These are phyloP conservation scores for Yamadazyma membranifaciens DNA, from an alignment of 1,139 yeast species.

Conservation along the genomic window DNA sequence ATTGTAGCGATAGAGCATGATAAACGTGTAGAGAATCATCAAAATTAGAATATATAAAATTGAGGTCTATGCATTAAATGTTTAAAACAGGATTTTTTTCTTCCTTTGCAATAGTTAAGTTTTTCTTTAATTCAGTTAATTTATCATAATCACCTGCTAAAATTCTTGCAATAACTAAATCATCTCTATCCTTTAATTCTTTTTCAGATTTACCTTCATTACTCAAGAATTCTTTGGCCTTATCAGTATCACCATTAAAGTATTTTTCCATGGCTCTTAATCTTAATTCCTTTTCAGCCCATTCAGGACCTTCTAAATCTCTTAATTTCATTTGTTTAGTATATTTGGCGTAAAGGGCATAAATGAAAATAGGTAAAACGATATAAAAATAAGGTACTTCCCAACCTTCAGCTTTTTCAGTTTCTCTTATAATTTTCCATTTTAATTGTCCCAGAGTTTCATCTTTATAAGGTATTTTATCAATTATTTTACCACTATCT, in stretches of 20 bases:
- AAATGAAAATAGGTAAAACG: conserved; percentile 60
- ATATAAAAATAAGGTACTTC: conserved; percentile 71
- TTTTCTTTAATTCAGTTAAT: conserved; percentile 67
- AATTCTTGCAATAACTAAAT: conserved; percentile 76
- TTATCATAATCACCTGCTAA: conserved; percentile 84
- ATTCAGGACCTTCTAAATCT: conserved; percentile 54
- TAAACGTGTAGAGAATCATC: too few relatives aligned
- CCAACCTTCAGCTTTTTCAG: conserved; percentile 82
- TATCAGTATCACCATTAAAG: conserved; percentile 61
- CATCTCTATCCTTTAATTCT: conserved; percentile 71
- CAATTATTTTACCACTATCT: conserved; percentile 69
- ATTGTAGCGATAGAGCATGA: neutral
- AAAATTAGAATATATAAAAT: too few relatives aligned
- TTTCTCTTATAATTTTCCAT: conserved; percentile 77
- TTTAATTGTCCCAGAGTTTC: conserved; percentile 73
- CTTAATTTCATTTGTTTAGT: conserved; percentile 45
- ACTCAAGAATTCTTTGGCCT: conserved; percentile 55
- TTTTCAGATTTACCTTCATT: conserved; percentile 56
- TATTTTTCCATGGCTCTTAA: conserved; percentile 71
- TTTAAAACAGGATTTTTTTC: conserved; percentile 35
- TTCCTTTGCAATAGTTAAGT: conserved; percentile 41
- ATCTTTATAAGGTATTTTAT: conserved; percentile 82
- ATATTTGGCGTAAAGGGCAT: conserved; percentile 45
- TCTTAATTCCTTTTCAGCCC: conserved; percentile 85
- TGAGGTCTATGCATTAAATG: conserved; percentile 19